A percentile compares a stretch with the other conserved stretches of the same genome.
Evolutionary conservation across 2,329 filamentous ascomycete genomes (phyloP).

Genomic region (Graphilbum fragrans): DNA sequence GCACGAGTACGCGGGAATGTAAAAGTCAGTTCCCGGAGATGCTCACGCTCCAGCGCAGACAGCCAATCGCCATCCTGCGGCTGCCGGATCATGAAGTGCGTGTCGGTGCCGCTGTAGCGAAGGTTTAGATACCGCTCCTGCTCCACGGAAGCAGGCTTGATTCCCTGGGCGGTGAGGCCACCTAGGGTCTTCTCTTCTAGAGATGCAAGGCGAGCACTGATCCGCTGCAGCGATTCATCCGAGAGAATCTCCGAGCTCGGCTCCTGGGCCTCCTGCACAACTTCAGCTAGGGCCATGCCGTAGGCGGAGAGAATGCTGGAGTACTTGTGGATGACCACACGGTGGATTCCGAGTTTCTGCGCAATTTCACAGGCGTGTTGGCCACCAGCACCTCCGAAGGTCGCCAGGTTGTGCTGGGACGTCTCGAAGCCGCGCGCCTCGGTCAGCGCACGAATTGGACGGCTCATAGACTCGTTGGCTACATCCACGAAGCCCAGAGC

Average conservation of each 20-base stretch:
- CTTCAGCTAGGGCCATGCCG: conserved; percentile 83
- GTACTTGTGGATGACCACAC: conserved; percentile 76
- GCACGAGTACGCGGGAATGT: conserved; percentile 62
- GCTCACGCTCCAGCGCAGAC: conserved; percentile 71
- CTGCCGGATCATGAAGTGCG: conserved; percentile 77
- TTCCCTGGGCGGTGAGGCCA: conserved; percentile 64
- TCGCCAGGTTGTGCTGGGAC: conserved; percentile 76
- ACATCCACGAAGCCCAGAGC: conserved; percentile 83
- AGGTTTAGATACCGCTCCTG: conserved; percentile 93
- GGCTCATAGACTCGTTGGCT: conserved; percentile 81
- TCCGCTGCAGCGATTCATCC: conserved; percentile 40
- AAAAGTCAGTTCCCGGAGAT: conserved; percentile 87
- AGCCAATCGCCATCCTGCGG: conserved; percentile 61
- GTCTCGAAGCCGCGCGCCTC: conserved; percentile 91
- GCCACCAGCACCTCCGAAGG: conserved; percentile 83
- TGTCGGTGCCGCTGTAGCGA: conserved; percentile 82
- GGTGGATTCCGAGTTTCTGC: conserved; percentile 67
- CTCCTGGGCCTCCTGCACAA: conserved; percentile 82
- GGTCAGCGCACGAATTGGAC: conserved; percentile 78
- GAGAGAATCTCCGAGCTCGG: conserved; percentile 49
- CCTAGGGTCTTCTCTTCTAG: conserved; percentile 49
- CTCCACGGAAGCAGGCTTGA: conserved; percentile 56
- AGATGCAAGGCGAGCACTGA: conserved; percentile 18
- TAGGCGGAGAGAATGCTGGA: conserved; percentile 83
- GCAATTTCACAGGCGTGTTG: conserved; percentile 86